Conservation (phyloP, 2,329 filamentous ascomycete genomes). For the Hirsutella minnesotensis region DNA sequence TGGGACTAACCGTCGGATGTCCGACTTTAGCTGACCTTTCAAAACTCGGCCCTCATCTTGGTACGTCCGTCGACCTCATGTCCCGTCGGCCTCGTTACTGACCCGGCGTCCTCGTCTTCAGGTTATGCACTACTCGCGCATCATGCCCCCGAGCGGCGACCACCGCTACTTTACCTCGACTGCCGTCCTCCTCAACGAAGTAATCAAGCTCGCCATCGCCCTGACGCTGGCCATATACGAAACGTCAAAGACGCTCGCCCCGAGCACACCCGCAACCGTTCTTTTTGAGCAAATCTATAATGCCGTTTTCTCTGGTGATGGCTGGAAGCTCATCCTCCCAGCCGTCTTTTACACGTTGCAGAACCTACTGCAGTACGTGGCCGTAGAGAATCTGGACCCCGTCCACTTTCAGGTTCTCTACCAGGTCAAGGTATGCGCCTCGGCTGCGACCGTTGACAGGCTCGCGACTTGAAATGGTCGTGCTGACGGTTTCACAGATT, state of each 20-base stretch:
- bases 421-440: constrained; percentile 72
- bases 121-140: constrained; percentile 89
- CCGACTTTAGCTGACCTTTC: constrained; percentile 50
- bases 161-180: constrained; percentile 90
- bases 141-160: constrained; percentile 76
- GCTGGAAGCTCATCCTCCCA: constrained; percentile 89
- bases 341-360: constrained; percentile 82
- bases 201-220: constrained; percentile 79
- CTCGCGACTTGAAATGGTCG: too few relatives aligned
- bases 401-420: constrained; percentile 90
- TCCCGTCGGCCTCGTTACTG: not conserved
- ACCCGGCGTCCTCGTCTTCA: constrained; percentile 19
- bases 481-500: constrained; percentile 37
- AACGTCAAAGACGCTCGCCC: constrained; percentile 63
- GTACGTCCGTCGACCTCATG: constrained; percentile 25
- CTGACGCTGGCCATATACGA: constrained; percentile 83
- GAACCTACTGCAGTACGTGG: constrained; percentile 88
- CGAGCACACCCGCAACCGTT: constrained; percentile 68
- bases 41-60: constrained; percentile 69
- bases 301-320: constrained; percentile 77
- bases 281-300: constrained; percentile 70
- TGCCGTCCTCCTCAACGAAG: constrained; percentile 85
- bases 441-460: not conserved
- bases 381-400: constrained; percentile 80
- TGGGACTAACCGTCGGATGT: not conserved